These are phyloP conservation scores for Starmerella etchellsii DNA, from an alignment of 805 yeast genomes.

Conservation along the genomic window DNA sequence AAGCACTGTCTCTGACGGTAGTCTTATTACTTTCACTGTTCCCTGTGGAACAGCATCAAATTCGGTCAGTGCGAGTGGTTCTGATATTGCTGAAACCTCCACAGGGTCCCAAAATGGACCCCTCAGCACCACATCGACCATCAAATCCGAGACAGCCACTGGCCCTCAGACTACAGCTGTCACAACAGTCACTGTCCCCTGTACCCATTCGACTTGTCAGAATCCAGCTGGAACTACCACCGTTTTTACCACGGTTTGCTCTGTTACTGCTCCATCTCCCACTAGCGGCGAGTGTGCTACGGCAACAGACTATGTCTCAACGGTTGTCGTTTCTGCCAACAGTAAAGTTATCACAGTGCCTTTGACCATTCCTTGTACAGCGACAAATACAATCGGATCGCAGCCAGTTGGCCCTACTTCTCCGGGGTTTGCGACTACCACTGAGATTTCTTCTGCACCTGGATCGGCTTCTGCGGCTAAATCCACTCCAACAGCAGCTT, in stretches of 20 bases:
- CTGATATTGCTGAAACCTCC: too few species aligned
- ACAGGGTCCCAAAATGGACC: too few species aligned
- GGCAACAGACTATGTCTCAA: background rate
- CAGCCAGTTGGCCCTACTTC: too few species aligned
- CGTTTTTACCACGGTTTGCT: conserved; percentile 13
- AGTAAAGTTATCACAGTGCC: conserved; percentile 3
- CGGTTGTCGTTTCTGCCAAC: conserved; percentile 6
- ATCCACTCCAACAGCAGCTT: too few species aligned
- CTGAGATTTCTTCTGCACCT: too few species aligned
- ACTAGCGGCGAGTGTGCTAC: conserved; percentile 4
- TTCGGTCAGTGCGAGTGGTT: too few species aligned
- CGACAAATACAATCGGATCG: too few species aligned
- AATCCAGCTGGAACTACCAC: conserved; percentile 6
- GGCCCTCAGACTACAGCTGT: conserved; percentile 1
- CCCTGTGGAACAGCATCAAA: too few species aligned
- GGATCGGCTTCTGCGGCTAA: too few species aligned
- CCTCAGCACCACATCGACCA: background rate
- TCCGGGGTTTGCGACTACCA: too few species aligned
- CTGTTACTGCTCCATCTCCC: conserved; percentile 7
- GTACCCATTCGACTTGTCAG: conserved; percentile 10
- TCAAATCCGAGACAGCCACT: background rate
- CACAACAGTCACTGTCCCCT: conserved; percentile 11
- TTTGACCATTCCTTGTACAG: conserved; percentile 4
- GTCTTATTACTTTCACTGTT: too few species aligned
- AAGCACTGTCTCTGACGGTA: too few species aligned